These are phyloP conservation scores for Epithele typhae DNA, from an alignment of 768 basidiomycete genomes.

Conservation along the genomic window DNA sequence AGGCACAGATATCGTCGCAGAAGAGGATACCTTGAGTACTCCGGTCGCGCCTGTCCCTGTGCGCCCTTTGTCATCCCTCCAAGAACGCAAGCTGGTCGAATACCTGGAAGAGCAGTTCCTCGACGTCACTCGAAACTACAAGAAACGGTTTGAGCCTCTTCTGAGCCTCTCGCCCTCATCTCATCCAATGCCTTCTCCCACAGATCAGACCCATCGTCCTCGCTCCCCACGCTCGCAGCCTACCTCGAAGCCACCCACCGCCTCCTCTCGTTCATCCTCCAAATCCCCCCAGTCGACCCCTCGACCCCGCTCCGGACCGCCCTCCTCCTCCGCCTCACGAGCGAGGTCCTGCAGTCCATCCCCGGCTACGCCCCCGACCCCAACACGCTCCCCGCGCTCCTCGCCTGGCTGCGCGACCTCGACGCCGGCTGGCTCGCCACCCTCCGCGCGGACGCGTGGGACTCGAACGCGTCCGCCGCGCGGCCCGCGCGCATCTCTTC, in stretches of 20 bases:
- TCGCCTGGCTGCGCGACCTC: conserved; percentile 68
- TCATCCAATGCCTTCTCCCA: not conserved
- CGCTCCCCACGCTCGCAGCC: conserved; percentile 49
- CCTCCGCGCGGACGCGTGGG: conserved; percentile 63
- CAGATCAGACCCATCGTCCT: conserved; percentile 45
- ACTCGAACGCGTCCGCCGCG: conserved; percentile 40
- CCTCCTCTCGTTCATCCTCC: conserved; percentile 59
- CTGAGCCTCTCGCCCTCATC: not conserved
- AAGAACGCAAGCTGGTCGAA: conserved; percentile 62
- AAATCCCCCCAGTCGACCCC: conserved; percentile 70
- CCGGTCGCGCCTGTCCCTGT: not conserved
- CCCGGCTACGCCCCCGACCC: conserved; percentile 52
- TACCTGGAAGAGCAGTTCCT: conserved; percentile 66
- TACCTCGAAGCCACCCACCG: conserved; percentile 58
- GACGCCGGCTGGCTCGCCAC: conserved; percentile 73
- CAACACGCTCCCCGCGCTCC: conserved; percentile 44
- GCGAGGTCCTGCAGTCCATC: conserved; percentile 57
- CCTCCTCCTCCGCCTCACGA: conserved; percentile 68
- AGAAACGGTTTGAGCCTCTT: conserved; percentile 53
- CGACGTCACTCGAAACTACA: conserved; percentile 62
- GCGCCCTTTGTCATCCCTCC: conserved; percentile 22
- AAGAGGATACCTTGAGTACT: no score
- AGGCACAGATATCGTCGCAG: no score
- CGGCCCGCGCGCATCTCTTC: conserved; percentile 38
- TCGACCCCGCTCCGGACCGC: conserved; percentile 63